Base-by-base conservation (phyloP, 2,329 filamentous ascomycete species). In the Epichloe sp. region DNA sequence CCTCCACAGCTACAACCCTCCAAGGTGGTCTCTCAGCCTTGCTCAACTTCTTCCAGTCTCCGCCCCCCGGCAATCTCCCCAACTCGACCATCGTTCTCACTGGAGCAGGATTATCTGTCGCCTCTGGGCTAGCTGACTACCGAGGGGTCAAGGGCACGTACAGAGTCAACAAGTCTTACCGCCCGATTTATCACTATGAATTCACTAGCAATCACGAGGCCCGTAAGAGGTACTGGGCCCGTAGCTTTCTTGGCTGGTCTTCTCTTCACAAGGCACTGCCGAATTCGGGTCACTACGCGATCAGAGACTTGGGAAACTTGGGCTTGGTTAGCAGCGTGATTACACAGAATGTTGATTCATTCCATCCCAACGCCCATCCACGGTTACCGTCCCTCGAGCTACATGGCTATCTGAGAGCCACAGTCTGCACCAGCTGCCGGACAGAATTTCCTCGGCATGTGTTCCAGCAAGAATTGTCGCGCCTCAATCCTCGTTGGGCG, bases 261-360 rank as follows among this genome's bases (percentile, higher is more conserved):
- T 88, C 80, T 44, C 71, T 97, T 57, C 72, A 85, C 61, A 83
- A 80, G 55, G 87, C 88, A n/a, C 72, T 71, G 52, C 90, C 91
- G 12, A 97, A 97, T 62, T 70, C 73, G 3, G 83, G 82, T 2
- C 93, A 98, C 69, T 75, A 79, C 63, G 88, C 90, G 2, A 78
- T 97, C 52, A 76, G 79, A 49, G 76, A 84, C 56, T 71, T 97
- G 37, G 86, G 86, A 3, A 68, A 76, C 4, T 71, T 93, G 57
- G 90, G 89, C 2, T 68, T 89, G 47, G 73, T 96, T 42, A 78
- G 77, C 52, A 80, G 73, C 49, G 86, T 96, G 53, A 82, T 98
- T 58, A 97, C 93, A 41, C 93, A 98, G 65, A 97, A 97, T 63
- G 93, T 98, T 48, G 93, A 98, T 69, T 95, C 89, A 2, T 95